These are phyloP conservation scores for Penicillium digitatum DNA, from an alignment of 2,329 filamentous ascomycete genomes.

Conservation along the genomic window DNA sequence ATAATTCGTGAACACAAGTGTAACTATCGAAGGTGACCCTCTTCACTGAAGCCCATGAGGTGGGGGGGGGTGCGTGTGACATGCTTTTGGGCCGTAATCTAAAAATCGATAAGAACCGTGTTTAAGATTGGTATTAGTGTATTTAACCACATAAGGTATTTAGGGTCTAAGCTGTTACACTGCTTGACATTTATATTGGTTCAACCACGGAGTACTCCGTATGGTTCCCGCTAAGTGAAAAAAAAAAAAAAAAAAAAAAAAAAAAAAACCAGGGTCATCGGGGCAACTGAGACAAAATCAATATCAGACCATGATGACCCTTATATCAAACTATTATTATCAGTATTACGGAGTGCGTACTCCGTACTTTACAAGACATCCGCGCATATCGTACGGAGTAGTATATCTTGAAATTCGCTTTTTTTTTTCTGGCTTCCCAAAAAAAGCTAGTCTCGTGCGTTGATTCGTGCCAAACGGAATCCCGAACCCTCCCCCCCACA, in stretches of 20 bases:
- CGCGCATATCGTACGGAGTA: neutral
- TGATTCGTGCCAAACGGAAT: neutral
- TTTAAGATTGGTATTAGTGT: neutral
- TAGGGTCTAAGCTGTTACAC: neutral
- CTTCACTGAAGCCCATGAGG: conserved; percentile 1
- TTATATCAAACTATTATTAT: neutral
- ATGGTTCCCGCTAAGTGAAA: neutral
- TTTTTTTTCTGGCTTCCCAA: neutral
- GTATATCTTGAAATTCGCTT: neutral
- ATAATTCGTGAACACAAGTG: neutral
- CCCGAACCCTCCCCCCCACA: conserved; percentile 1
- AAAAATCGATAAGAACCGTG: neutral
- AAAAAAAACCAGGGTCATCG: neutral
- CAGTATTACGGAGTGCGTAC: neutral
- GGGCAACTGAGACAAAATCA: conserved; percentile 7
- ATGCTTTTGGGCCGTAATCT: conserved; percentile 1
- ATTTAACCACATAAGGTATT: neutral
- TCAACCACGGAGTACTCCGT: too few relatives aligned
- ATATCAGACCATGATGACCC: neutral
- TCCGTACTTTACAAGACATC: neutral
- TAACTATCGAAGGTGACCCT: neutral
- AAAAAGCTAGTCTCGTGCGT: neutral
- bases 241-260: neutral
- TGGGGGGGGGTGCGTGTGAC: conserved; percentile 3
- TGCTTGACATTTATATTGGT: too few relatives aligned